Evolutionary conservation across 208 protist genomes (phyloP), one percentile per base, ranked within the genome.

Genomic region (Leishmania turanica): DNA sequence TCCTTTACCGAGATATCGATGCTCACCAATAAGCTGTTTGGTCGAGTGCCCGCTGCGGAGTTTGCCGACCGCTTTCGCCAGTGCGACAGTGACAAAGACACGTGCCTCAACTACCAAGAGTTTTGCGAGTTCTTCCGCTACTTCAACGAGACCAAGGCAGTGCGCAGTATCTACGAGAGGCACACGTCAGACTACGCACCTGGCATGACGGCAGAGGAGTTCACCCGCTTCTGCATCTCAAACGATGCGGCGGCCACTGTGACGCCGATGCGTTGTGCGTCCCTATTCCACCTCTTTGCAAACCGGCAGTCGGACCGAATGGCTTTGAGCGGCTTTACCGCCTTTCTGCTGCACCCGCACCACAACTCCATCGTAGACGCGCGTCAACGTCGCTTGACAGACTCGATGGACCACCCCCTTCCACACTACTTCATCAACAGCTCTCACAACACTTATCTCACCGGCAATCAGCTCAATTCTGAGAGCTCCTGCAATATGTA

Each of bases 361-460:
- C 77, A 84, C 76, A 80, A 84, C 76, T 78, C 69, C 34, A 53
- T 77, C 31, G 60, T 77, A 0, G 81, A 84, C 37, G 60, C 69
- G 47, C 78, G 76, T n/a, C 69, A 80, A 27, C 51, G 37, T 19
- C 79, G 66, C 40, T 42, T 93, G 65, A 58, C 74, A 3, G 86
- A 97, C 42, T 86, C 92, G 85, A 98, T 99, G 96, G 88, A 78
- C 51, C 84, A 84, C 34, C 94, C 95, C 19, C 68, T 99, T 34
- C 74, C 80, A 15, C 70, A 96, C 53, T 98, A 99, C 89, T 99
- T 88, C 77, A 98, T 98, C 83, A 92, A 89, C 76, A 93, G 91
- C 45, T 98, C 95, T 7, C 98, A 99, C 88, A 99, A 99, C 88
- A 99, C 98, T 7, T 99, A 99, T 82, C 84, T 99, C 8, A 87